phyloP scores from a whole-genome alignment of 2,329 filamentous ascomycete species.

The Penicillium sp. region DNA sequence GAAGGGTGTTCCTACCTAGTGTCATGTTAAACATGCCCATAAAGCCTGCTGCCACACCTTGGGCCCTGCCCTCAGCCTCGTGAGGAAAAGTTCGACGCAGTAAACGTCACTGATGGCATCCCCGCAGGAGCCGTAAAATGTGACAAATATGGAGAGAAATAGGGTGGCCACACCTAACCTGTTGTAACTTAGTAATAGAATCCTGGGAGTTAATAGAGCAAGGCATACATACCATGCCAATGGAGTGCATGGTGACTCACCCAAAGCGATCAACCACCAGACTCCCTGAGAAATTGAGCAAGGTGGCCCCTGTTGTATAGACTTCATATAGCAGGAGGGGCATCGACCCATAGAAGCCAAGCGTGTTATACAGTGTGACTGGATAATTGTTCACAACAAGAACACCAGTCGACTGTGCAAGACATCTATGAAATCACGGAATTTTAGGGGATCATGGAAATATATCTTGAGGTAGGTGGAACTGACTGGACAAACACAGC shows the following conservation, averaged over 20 bases:
- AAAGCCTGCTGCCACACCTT: background rate
- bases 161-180: background rate
- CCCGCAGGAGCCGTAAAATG: background rate
- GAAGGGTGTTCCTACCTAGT: no score
- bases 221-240: background rate
- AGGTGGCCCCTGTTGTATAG: background rate
- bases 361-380: background rate
- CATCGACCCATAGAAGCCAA: background rate
- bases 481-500: no score
- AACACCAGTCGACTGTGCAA: background rate
- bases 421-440: background rate
- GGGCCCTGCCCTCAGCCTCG: constrained; percentile 5
- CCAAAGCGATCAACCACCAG: background rate
- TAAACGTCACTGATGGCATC: constrained; percentile 13
- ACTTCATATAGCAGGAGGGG: background rate
- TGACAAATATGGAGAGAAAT: background rate
- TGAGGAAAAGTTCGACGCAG: constrained; percentile 14
- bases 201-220: no score
- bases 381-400: background rate
- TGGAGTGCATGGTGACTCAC: background rate
- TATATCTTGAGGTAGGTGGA: no score
- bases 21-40: no score
- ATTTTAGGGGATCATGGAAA: background rate
- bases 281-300: background rate
- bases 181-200: no score